A percentile compares a stretch with the other conserved stretches of the same genome.
Conservation (phyloP, 352 stramenopile genomes). For the Sclerospora graminicola region DNA sequence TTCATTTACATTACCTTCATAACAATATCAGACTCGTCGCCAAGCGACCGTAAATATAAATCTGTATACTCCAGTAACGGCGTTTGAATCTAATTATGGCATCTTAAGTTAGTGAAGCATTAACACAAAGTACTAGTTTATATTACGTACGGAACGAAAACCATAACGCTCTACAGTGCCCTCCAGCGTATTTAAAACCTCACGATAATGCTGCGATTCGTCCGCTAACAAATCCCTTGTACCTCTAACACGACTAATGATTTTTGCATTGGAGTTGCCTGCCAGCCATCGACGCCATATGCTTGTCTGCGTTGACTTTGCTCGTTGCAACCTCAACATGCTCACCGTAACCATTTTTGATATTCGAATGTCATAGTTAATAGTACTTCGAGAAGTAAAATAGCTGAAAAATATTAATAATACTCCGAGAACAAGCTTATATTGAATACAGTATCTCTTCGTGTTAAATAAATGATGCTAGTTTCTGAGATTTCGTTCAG, state of each 20-base stretch:
- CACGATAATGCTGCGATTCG: constrained; percentile 50
- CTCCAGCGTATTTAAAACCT: constrained; percentile 49
- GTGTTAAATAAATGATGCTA: too few species aligned
- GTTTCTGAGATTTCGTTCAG: too few species aligned
- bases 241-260: constrained; percentile 51
- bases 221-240: constrained; percentile 63
- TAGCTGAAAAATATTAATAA: too few species aligned
- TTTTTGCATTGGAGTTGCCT: constrained; percentile 16
- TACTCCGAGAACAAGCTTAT: too few species aligned
- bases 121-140: neutral
- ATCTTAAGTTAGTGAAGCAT: neutral
- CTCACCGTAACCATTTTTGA: neutral
- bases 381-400: too few species aligned
- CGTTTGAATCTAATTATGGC: constrained; percentile 51
- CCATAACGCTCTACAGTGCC: constrained; percentile 55
- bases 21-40: constrained; percentile 80
- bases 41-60: constrained; percentile 68
- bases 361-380: neutral
- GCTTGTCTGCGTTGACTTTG: neutral
- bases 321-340: constrained; percentile 5
- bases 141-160: constrained; percentile 45
- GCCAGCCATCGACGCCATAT: constrained; percentile 17
- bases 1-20: constrained; percentile 47
- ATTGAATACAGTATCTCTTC: too few species aligned
- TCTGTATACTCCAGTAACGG: constrained; percentile 83